Evolutionary conservation across 371 early-diverging fungal species (phyloP), one percentile per base, ranked within the genome.

Genomic region (Actinomucor elegans): DNA sequence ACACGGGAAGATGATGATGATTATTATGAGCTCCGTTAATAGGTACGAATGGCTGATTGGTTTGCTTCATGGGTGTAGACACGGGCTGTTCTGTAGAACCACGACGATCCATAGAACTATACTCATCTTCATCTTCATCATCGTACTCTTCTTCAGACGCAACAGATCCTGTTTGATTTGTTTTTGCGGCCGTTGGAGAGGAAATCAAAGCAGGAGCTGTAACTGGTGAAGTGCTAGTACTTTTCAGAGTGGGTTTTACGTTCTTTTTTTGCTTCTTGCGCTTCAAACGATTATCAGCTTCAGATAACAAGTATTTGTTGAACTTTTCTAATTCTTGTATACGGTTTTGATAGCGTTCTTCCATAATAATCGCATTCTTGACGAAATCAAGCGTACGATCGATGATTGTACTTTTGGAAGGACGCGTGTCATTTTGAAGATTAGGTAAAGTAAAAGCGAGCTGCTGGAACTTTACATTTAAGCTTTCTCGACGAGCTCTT

Each of bases 361-460:
- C 73, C 40, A 71, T 71, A 18, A 49, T 27, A 8, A 77, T 47
- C 1, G 73, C 67, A 1, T 47, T 54, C 11, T 67, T 71, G 41
- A 77, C 73, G 55, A 65, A 83, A 20, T 84, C 84, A 43, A 85
- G 79, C 2, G 86, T 80, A 45, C 83, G 79, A 36, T 85, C 83
- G 47, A 87, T 87, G 31, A 89, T 89, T 31, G 84, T 82, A 32
- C 85, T 79, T 62, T 89, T 89, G 32, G 86, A 85, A 26, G 89
- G 89, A 34, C 86, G 80, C 51, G 83, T 77, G 48, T 86, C 85
- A 44, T 86, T 77, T 56, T 73, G 73, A 18, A 89, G 77, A 33
- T 85, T 78, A 12, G 90, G 90, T 34, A 89, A 67, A 8, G 80
- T 73, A 50, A 81, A 76, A 9, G 90, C 90, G 21, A 89, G 64